Base-by-base conservation (phyloP, 352 stramenopile genomes). In the Phytophthora foliorum region DNA sequence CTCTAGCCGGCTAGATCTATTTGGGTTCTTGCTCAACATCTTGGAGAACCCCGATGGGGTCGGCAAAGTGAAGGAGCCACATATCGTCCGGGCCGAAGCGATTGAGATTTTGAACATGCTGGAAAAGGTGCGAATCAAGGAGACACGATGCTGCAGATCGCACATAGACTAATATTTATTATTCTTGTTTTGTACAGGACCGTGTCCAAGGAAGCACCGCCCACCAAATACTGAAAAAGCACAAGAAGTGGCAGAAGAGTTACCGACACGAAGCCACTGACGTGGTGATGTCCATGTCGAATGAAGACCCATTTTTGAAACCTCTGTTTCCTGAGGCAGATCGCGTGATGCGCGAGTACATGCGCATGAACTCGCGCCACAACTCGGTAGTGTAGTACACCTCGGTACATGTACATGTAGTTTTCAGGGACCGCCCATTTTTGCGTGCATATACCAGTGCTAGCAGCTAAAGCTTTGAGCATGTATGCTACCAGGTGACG, bases 241-340 rank as follows among this genome's bases (percentile, higher is more conserved):
- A 95, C 75, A 96, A 94, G 55, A 93, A 93, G 51, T 96, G 89
- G 89, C 82, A 92, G 55, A 96, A 96, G 65, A 90, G 82, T 51
- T 93, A 87, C 57, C 81, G 81, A 16, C 80, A 74, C 59, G 81
- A 90, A 73, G 31, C 68, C 31, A 88, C 75, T 0, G 73, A 84
- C n/a, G 69, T 75, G 22, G 48, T 90, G 19, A 77, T 63, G 51
- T 71, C 75, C 16, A 72, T 82, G 51, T 62, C 67, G 39, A 82
- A 79, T 0, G 85, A 95, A 66, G 87, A 95, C 19, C 87, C 87
- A 24, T 95, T 93, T 67, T 68, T 95, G 38, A 71, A 82, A 48
- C 63, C 76, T n/a, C 63, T 88, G 34, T 86, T 81, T 36, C 80
- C 84, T 6, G 63, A 91, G 31, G 70, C 85, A 36, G 85, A 93